These are phyloP conservation scores for Aspergillus unguis DNA, from an alignment of 2,329 filamentous ascomycete species.

Conservation along the genomic window DNA sequence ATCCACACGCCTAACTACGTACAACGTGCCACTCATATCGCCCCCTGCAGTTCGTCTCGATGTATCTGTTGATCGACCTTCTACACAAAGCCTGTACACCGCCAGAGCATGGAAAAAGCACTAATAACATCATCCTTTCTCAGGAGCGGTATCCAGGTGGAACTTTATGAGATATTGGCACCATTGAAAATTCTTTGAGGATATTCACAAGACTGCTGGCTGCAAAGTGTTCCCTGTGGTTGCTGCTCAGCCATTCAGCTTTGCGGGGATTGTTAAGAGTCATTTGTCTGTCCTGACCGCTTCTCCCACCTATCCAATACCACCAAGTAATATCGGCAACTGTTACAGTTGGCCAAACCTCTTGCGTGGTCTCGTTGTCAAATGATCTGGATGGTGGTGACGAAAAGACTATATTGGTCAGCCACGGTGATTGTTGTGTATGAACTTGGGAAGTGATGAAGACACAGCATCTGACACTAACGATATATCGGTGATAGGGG, in stretches of 20 bases:
- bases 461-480: background rate
- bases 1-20: background rate
- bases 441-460: background rate
- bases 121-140: slow-evolving; percentile 1
- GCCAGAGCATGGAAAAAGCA: background rate
- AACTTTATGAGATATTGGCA: slow-evolving; percentile 1
- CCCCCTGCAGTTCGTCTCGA: background rate
- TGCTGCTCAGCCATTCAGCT: slow-evolving; percentile 8
- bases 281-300: slow-evolving; percentile 13
- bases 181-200: background rate
- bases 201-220: background rate
- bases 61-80: background rate
- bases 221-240: background rate
- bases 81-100: slow-evolving; percentile 6
- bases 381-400: background rate
- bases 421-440: background rate
- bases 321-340: background rate
- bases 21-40: background rate
- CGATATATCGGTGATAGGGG: background rate
- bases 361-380: slow-evolving; percentile 5
- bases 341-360: slow-evolving; percentile 1
- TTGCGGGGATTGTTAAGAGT: background rate
- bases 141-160: background rate
- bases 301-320: slow-evolving; percentile 9
- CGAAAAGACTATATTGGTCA: background rate